Percentiles rank a stretch among this genome's conserved stretches.
Evolutionary conservation across 2,329 filamentous ascomycete species (phyloP).

Genomic region (Botrytis galanthina): DNA sequence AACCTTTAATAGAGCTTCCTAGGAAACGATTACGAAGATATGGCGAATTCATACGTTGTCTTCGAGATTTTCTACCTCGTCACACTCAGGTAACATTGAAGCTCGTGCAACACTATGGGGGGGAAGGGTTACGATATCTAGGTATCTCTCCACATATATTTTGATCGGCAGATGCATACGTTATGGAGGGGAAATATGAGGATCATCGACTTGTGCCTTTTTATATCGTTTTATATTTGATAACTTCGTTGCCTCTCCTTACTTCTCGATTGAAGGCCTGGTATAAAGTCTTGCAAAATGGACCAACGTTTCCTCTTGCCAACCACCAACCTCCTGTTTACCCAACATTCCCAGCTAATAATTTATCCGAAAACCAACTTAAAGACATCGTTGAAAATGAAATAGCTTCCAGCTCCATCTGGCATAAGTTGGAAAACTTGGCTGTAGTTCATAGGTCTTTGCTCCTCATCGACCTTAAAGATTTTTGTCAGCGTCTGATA

Average conservation of each 20-base stretch:
- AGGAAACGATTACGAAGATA: conserved; percentile 1
- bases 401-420: conserved; percentile 68
- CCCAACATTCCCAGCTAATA: conserved; percentile 23
- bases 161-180: neutral
- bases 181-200: conserved; percentile 3
- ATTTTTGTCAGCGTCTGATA: conserved; percentile 3
- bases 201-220: conserved; percentile 13
- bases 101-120: neutral
- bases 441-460: conserved; percentile 85
- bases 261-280: conserved; percentile 26
- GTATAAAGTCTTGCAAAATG: conserved; percentile 31
- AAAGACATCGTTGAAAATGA: conserved; percentile 93
- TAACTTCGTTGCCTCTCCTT: conserved; percentile 24
- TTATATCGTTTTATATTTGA: conserved; percentile 16
- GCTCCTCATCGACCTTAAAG: conserved; percentile 75
- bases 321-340: conserved; percentile 25
- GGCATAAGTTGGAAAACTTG: conserved; percentile 84
- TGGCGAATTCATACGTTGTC: neutral
- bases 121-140: neutral
- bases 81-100: neutral
- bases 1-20: conserved; percentile 1
- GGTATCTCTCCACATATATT: conserved; percentile 13
- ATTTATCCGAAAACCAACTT: conserved; percentile 69
- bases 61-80: neutral
- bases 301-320: conserved; percentile 19